phyloP scores from a whole-genome alignment of 2,329 filamentous ascomycete species.

The Hymenoscyphus fructigenus region DNA sequence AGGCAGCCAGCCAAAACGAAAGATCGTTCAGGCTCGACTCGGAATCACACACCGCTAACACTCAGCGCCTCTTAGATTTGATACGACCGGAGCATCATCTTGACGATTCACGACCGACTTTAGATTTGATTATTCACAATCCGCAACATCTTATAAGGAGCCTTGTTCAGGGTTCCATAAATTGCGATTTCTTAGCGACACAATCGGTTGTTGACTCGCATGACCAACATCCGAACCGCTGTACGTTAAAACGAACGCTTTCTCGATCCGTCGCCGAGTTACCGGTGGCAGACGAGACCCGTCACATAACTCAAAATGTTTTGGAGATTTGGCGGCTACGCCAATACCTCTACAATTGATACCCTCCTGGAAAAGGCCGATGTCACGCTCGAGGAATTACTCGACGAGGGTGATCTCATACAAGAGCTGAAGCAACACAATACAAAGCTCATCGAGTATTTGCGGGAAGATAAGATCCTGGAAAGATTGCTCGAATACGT shows the following conservation, averaged over 20 bases:
- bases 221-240: slow-evolving; percentile 31
- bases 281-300: slow-evolving; percentile 33
- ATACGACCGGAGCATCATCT: slow-evolving; percentile 22
- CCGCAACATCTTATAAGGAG: slow-evolving; percentile 20
- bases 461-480: slow-evolving; percentile 83
- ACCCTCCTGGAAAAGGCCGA: slow-evolving; percentile 93
- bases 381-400: slow-evolving; percentile 90
- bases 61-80: slow-evolving; percentile 14
- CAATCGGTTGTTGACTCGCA: slow-evolving; percentile 31
- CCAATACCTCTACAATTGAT: slow-evolving; percentile 95
- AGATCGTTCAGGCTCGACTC: slow-evolving; percentile 11
- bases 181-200: slow-evolving; percentile 24
- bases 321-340: slow-evolving; percentile 99
- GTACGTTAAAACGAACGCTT: slow-evolving; percentile 23
- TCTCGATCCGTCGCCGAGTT: slow-evolving; percentile 27
- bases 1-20: slow-evolving; percentile 19
- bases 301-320: slow-evolving; percentile 73
- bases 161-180: slow-evolving; percentile 24
- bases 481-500: slow-evolving; percentile 89
- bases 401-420: slow-evolving; percentile 94
- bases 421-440: slow-evolving; percentile 99
- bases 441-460: slow-evolving; percentile 92
- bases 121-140: slow-evolving; percentile 22
- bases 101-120: slow-evolving; percentile 28
- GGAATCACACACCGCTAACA: slow-evolving; percentile 19